Evolutionary conservation across 257 asterid genomes (phyloP).

Genomic region (Scutellaria baicalensis): DNA sequence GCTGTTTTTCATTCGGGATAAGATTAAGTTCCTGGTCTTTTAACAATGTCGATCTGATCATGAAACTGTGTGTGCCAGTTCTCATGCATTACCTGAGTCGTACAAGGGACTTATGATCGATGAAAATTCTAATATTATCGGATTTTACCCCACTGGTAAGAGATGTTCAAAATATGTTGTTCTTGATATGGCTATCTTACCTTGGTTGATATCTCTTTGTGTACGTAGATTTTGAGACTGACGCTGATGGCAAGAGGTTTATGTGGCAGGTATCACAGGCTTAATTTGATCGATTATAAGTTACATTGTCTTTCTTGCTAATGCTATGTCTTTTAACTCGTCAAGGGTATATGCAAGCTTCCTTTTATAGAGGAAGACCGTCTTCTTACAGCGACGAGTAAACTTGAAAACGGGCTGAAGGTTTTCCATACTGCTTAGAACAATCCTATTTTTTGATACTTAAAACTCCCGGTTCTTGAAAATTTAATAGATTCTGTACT

Average conservation of each 20-base stretch:
- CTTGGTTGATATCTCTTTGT: background rate
- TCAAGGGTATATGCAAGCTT: slow-evolving; percentile 42
- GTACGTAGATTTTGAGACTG: slow-evolving; percentile 36
- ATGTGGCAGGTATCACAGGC: slow-evolving; percentile 44
- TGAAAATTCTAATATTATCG: slow-evolving; percentile 24
- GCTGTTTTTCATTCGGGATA: background rate
- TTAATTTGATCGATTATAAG: background rate
- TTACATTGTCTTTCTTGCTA: background rate
- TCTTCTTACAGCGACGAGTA: slow-evolving; percentile 39
- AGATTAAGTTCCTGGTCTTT: background rate
- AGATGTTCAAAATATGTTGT: background rate
- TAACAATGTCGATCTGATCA: background rate
- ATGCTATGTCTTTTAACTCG: background rate
- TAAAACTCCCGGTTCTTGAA: background rate
- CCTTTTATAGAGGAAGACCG: slow-evolving; percentile 56
- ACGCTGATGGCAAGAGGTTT: slow-evolving; percentile 48
- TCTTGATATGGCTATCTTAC: background rate
- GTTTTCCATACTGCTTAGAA: slow-evolving; percentile 10
- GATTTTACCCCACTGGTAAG: slow-evolving; percentile 48
- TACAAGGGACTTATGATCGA: slow-evolving; percentile 41
- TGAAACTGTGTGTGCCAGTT: slow-evolving; percentile 11
- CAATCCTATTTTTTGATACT: background rate
- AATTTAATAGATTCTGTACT: background rate
- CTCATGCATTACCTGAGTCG: slow-evolving; percentile 44
- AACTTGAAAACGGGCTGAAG: slow-evolving; percentile 30